Evolutionary conservation across 1,139 yeast genomes (phyloP), one percentile per base, ranked within the genome.

Genomic region (Yamadazyma songkhlaensis): DNA sequence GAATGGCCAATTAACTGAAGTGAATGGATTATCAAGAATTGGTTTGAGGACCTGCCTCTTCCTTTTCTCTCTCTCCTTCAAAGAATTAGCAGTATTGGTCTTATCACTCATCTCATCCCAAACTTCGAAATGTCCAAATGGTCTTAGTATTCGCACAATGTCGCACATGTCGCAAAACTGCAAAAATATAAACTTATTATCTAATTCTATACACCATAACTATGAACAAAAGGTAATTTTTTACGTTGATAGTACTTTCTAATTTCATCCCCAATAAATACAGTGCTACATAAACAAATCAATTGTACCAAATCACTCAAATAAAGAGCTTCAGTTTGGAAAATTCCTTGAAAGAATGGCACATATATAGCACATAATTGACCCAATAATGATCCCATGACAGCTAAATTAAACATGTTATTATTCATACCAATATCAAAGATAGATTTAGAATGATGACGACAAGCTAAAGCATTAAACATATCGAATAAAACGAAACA

Each of bases 401-500:
- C 96, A 0, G 98, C 96, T 48, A 83, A 68, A 55, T 92, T 92
- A 67, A 92, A 92, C 96, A 90, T 90, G 44, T 75, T 79, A 64
- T 92, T 92, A 11, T 46, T 49, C 54, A 86, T 66, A 0, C 97
- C 97, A 42, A 89, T 56, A 52, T 84, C 84, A 53, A 87, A 83
- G 12, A 84, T 77, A 3, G 95, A 84, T 58, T 87, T 89, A 32
- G 88, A 74, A 44, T 83, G 74, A 45, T 94, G 95, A 54, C 97
- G 87, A 59, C 96, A 90, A 8, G 96, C 70, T 47, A 92, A 71
- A 0, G 97, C 98, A 59, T 89, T 92, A 66, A 92, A 92, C 95
- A 92, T 85, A 60, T 92, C 98, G 54, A 81, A 92, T 41, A 90
- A 69, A 9, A 92, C 97, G 63, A 92, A 92, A 57, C 97, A 87